phyloP scores from a whole-genome alignment of 2,329 filamentous ascomycete species.

The Chaetomium sp. region DNA sequence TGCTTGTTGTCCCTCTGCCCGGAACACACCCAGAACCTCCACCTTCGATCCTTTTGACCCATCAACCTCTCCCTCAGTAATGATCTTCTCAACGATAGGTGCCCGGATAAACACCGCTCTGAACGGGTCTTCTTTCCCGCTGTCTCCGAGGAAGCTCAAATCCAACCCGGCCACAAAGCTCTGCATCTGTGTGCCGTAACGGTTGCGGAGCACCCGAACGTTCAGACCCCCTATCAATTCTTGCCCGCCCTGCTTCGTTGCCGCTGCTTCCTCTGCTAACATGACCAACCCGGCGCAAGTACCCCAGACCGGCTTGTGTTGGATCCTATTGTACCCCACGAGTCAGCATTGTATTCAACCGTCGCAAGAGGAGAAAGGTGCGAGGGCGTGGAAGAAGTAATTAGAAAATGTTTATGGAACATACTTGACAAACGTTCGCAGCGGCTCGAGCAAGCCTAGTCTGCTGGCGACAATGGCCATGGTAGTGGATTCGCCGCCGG shows the following conservation, averaged over 20 bases:
- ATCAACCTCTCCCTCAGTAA: slow-evolving; percentile 41
- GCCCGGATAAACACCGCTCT: slow-evolving; percentile 88
- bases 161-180: slow-evolving; percentile 75
- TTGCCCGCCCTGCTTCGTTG: slow-evolving; percentile 84
- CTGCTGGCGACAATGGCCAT: slow-evolving; percentile 83
- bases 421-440: slow-evolving; percentile 87
- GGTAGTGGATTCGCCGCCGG: slow-evolving; percentile 90
- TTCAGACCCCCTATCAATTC: slow-evolving; percentile 88
- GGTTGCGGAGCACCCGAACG: slow-evolving; percentile 86
- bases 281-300: slow-evolving; percentile 94
- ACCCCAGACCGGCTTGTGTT: slow-evolving; percentile 83
- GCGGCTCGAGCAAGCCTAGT: slow-evolving; percentile 72
- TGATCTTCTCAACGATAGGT: slow-evolving; percentile 73
- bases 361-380: background rate
- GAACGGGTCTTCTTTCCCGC: slow-evolving; percentile 40
- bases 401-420: slow-evolving; percentile 24
- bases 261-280: slow-evolving; percentile 79
- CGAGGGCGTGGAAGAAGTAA: background rate
- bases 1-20: background rate
- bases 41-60: slow-evolving; percentile 30
- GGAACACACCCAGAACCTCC: slow-evolving; percentile 28
- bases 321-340: slow-evolving; percentile 44
- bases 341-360: background rate
- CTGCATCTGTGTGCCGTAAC: slow-evolving; percentile 90
- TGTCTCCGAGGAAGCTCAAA: slow-evolving; percentile 59